Evolutionary conservation across 1,284 basidiomycete species (phyloP), one percentile per base, ranked within the genome.

Genomic region (Fomitopsis palustris): DNA sequence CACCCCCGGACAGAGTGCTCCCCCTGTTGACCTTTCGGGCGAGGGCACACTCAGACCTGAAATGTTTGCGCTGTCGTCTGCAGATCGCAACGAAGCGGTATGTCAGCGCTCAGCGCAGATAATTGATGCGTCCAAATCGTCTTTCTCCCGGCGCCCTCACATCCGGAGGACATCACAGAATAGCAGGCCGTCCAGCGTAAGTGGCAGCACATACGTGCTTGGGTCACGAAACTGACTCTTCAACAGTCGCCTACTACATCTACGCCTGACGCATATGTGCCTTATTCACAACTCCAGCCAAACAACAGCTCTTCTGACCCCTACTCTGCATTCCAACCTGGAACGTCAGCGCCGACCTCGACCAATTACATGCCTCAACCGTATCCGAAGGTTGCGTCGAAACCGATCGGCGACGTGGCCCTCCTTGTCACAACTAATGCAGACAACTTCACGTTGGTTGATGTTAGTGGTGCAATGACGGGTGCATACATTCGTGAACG

Each of bases 361-460:
- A 27, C 29, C 21, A 61, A 67, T 21, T 71, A 70, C 55, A 38
- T 58, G 5, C 56, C 64, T 21, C 66, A 66, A 17, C 35, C 57
- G 14, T 59, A 63, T 31, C 63, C 56, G 19, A 65, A 64, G 25
- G 59, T 61, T 39, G 69, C 68, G 27, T 56, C 67, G 14, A 69
- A 63, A 52, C 67, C 69, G 16, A 60, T 59, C 31, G 81, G 84
- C 29, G 79, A 79, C 56, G 78, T 84, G 60, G 74, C 85, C 57
- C 85, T 93, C 57, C 81, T 90, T 61, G 94, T 92, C 56, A 95
- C 94, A 3, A 78, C 82, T 29, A 93, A 96, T 72, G 89, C 90
- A 54, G 92, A 95, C 63, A 84, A 86, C 62, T 90, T 90, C 73
- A 83, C 83, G 42, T 81, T 85, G 38, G 92, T 96, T 37, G 89